phyloP scores from a whole-genome alignment of 176 grass and related monocot genomes.

The Olyra latifolia region DNA sequence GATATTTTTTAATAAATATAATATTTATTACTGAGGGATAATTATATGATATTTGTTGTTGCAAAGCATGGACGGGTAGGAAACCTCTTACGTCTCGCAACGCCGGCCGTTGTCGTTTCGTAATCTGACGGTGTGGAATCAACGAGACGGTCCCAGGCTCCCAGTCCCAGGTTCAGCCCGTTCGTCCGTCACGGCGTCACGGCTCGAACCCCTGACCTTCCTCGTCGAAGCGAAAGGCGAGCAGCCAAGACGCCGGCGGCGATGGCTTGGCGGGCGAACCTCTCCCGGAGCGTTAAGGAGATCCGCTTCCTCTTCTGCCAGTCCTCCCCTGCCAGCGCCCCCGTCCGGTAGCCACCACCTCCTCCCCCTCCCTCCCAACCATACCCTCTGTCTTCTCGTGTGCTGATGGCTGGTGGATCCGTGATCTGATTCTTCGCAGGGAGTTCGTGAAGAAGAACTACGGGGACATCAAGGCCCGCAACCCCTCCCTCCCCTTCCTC shows the following conservation, averaged over 20 bases:
- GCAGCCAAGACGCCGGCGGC: conserved; percentile 20
- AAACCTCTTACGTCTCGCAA: no score
- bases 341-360: conserved; percentile 46
- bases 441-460: conserved; percentile 96
- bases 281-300: conserved; percentile 81
- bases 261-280: conserved; percentile 80
- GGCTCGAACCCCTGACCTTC: not conserved
- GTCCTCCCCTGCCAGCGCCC: conserved; percentile 71
- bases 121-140: not conserved
- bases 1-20: no score
- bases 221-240: not conserved
- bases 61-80: no score
- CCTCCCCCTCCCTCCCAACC: not conserved
- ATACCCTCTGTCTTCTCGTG: not conserved
- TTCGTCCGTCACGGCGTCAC: not conserved
- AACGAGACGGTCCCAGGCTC: not conserved
- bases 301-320: conserved; percentile 90
- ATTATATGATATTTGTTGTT: no score
- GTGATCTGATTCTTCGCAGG: conserved; percentile 36
- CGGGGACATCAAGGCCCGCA: conserved; percentile 78
- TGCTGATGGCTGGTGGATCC: not conserved
- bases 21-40: no score
- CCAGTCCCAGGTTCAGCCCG: not conserved
- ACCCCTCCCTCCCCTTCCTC: conserved; percentile 79
- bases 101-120: not conserved